Evolutionary conservation across 2,329 filamentous ascomycete species (phyloP).

Genomic region (Clarireedia sp.): DNA sequence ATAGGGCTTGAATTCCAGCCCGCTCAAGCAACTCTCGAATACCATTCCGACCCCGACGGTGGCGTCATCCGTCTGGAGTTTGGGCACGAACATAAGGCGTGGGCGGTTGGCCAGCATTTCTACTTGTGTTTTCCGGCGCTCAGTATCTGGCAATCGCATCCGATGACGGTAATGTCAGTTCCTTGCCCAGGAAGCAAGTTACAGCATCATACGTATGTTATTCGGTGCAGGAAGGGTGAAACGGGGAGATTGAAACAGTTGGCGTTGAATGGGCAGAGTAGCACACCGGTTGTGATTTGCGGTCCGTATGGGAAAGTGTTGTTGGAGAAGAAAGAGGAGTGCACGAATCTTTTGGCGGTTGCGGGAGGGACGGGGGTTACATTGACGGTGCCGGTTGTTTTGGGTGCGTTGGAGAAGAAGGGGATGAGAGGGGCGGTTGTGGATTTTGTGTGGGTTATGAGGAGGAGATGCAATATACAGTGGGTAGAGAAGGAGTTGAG

Average conservation of each 20-base stretch:
- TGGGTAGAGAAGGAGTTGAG: slow-evolving; percentile 54
- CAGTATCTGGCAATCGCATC: slow-evolving; percentile 68
- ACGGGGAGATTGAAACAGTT: slow-evolving; percentile 34
- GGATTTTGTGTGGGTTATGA: slow-evolving; percentile 59
- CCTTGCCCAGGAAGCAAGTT: slow-evolving; percentile 40
- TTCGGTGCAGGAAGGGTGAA: slow-evolving; percentile 51
- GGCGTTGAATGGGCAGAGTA: slow-evolving; percentile 15
- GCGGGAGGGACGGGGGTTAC: slow-evolving; percentile 53
- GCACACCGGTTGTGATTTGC: slow-evolving; percentile 1
- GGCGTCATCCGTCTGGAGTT: slow-evolving; percentile 61
- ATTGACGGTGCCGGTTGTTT: slow-evolving; percentile 45
- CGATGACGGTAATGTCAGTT: slow-evolving; percentile 69
- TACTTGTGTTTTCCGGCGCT: slow-evolving; percentile 69
- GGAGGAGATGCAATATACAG: slow-evolving; percentile 43
- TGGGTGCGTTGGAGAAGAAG: slow-evolving; percentile 33
- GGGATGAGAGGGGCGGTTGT: slow-evolving; percentile 29
- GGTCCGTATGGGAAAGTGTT: neutral
- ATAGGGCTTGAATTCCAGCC: slow-evolving; percentile 4
- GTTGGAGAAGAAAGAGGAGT: slow-evolving; percentile 28
- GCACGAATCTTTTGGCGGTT: slow-evolving; percentile 42
- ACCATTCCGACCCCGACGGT: slow-evolving; percentile 33
- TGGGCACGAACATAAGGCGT: slow-evolving; percentile 57
- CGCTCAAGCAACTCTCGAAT: slow-evolving; percentile 1
- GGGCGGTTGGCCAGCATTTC: slow-evolving; percentile 63
- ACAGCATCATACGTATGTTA: slow-evolving; percentile 47